A percentile compares a stretch with the other conserved stretches of the same genome.
Evolutionary conservation across 2,329 filamentous ascomycete genomes (phyloP).

Genomic region (Neoscytalidium dimidiatum): DNA sequence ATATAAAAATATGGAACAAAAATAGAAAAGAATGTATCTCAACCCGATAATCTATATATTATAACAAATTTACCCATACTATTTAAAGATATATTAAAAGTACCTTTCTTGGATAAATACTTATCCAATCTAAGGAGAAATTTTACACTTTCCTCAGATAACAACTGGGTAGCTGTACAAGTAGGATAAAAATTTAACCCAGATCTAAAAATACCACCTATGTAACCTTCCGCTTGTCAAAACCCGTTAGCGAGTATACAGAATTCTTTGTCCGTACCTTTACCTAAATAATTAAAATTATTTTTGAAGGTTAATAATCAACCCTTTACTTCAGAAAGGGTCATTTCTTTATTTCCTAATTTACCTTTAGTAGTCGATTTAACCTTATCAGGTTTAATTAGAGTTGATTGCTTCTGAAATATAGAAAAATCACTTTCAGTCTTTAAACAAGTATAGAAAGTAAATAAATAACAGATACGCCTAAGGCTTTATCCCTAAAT

Average conservation of each 20-base stretch:
- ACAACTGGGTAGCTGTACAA: background rate
- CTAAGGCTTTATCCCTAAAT: background rate
- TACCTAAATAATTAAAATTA: background rate
- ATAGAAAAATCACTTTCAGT: background rate
- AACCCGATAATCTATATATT: background rate
- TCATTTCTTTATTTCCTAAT: constrained; percentile 18
- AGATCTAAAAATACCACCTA: background rate
- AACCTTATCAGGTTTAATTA: background rate
- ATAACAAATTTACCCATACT: background rate
- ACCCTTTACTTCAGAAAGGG: background rate
- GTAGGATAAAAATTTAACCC: constrained; percentile 1
- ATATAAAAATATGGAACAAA: constrained; percentile 4
- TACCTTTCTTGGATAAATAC: background rate
- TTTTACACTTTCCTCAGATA: background rate
- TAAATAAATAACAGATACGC: background rate
- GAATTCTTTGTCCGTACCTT: background rate
- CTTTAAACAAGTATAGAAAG: background rate
- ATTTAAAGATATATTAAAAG: background rate
- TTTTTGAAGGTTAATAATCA: background rate
- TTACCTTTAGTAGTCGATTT: constrained; percentile 3
- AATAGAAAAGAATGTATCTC: background rate
- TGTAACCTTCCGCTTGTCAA: background rate
- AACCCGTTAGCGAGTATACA: background rate
- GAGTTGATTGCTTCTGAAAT: background rate
- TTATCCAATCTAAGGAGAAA: background rate